Evolutionary conservation across 768 basidiomycete genomes (phyloP).

Genomic region (Mycena haematopus): DNA sequence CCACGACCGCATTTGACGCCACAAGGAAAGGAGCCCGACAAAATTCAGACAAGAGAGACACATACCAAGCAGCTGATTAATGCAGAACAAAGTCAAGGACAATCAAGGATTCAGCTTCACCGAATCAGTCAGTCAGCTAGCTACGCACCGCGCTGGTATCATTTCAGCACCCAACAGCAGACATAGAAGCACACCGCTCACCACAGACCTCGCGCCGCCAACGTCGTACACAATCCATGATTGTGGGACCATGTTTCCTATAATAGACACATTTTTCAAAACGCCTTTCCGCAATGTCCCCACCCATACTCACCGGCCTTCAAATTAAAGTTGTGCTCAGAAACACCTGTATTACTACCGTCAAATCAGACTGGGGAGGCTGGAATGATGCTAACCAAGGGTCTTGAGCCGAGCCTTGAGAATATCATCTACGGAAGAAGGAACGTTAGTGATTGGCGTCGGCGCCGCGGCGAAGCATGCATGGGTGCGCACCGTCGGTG

Average conservation of each 20-base stretch:
- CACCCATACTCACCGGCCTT: slow-evolving; percentile 37
- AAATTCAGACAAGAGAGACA: slow-evolving; percentile 8
- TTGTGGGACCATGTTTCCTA: slow-evolving; percentile 34
- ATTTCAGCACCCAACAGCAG: background rate
- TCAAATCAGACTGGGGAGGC: background rate
- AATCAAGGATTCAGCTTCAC: background rate
- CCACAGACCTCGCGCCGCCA: slow-evolving; percentile 52
- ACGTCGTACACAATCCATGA: slow-evolving; percentile 52
- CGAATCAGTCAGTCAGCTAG: background rate
- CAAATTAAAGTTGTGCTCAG: slow-evolving; percentile 61
- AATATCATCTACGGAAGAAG: slow-evolving; percentile 50
- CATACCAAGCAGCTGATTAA: slow-evolving; percentile 39
- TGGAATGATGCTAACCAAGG: slow-evolving; percentile 28
- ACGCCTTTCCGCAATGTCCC: background rate
- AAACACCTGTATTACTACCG: slow-evolving; percentile 47
- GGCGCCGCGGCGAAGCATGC: background rate
- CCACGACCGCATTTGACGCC: background rate
- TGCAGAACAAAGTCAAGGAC: background rate
- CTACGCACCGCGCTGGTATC: slow-evolving; percentile 42
- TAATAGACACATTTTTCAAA: background rate
- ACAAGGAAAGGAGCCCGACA: background rate
- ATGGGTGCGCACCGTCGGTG: slow-evolving; percentile 47
- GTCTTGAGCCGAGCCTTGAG: slow-evolving; percentile 60
- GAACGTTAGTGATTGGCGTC: background rate
- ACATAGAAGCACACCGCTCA: slow-evolving; percentile 5